phyloP scores from a whole-genome alignment of 2,329 filamentous ascomycete genomes.

The Scopulariopsis brevicaulis region DNA sequence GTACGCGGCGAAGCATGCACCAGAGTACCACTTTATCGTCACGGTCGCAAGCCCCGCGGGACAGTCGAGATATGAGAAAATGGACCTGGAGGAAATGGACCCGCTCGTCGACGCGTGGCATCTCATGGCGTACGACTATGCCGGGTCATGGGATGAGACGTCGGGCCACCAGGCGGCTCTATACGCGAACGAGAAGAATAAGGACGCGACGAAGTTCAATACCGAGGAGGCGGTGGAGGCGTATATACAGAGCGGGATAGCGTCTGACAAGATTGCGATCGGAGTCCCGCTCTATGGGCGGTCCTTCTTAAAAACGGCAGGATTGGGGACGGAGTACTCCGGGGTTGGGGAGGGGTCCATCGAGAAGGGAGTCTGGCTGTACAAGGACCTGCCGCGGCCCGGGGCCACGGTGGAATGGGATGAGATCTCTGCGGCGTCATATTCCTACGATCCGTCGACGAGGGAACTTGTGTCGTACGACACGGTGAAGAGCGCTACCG shows the following conservation, averaged over 20 bases:
- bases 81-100: conserved; percentile 44
- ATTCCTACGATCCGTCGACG: conserved; percentile 50
- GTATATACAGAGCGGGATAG: conserved; percentile 41
- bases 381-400: conserved; percentile 54
- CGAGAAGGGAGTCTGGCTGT: conserved; percentile 60
- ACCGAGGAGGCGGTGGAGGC: conserved; percentile 52
- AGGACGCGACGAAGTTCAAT: conserved; percentile 54
- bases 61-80: conserved; percentile 31
- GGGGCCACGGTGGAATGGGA: conserved; percentile 49
- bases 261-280: conserved; percentile 55
- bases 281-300: conserved; percentile 74
- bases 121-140: conserved; percentile 60
- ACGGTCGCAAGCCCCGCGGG: conserved; percentile 39
- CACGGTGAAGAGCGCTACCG: conserved; percentile 40
- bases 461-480: conserved; percentile 62
- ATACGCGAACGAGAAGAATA: conserved; percentile 37
- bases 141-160: conserved; percentile 52
- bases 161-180: conserved; percentile 64
- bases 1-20: conserved; percentile 24
- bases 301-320: conserved; percentile 57
- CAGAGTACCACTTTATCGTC: conserved; percentile 35
- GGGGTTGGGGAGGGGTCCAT: conserved; percentile 47
- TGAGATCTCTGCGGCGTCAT: conserved; percentile 49
- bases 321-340: conserved; percentile 50
- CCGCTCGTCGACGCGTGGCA: conserved; percentile 46